These are phyloP conservation scores for Hericium erinaceus DNA, from an alignment of 768 basidiomycete species.

Conservation along the genomic window DNA sequence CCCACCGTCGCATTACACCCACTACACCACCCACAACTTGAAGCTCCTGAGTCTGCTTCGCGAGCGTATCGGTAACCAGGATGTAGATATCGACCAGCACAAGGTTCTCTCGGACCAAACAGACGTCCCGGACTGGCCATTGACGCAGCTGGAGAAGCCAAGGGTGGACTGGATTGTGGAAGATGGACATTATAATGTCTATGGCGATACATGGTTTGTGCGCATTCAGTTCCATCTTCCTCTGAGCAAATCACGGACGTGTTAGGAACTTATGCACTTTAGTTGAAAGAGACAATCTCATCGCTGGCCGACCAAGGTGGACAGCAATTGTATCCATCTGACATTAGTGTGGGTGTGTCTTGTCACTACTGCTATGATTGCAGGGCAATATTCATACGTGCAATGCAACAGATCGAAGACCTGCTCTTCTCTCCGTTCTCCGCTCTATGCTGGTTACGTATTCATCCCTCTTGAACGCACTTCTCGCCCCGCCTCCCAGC, in stretches of 20 bases:
- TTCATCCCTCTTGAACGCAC: constrained; percentile 59
- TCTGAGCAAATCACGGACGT: background rate
- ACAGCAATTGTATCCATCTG: constrained; percentile 68
- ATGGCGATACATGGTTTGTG: constrained; percentile 89
- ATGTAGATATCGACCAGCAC: constrained; percentile 41
- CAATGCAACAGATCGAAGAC: constrained; percentile 53
- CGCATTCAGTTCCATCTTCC: constrained; percentile 20
- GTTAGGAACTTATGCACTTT: constrained; percentile 3
- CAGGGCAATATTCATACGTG: background rate
- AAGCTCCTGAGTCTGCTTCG: constrained; percentile 53
- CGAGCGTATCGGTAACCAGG: constrained; percentile 33
- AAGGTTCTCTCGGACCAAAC: constrained; percentile 59
- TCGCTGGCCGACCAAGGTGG: constrained; percentile 77
- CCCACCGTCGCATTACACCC: constrained; percentile 76
- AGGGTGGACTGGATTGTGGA: constrained; percentile 87
- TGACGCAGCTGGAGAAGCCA: constrained; percentile 73
- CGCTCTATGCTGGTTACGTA: constrained; percentile 75
- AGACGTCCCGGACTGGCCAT: constrained; percentile 71
- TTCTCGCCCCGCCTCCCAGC: constrained; percentile 57
- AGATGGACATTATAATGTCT: constrained; percentile 72
- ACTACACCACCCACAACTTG: constrained; percentile 70
- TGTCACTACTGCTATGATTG: background rate
- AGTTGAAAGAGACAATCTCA: constrained; percentile 80
- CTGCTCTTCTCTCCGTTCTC: constrained; percentile 61
- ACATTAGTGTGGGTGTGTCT: constrained; percentile 55